Evolutionary conservation across 768 basidiomycete genomes (phyloP), one percentile per base, ranked within the genome.

Genomic region (Tephrocybe sp.): DNA sequence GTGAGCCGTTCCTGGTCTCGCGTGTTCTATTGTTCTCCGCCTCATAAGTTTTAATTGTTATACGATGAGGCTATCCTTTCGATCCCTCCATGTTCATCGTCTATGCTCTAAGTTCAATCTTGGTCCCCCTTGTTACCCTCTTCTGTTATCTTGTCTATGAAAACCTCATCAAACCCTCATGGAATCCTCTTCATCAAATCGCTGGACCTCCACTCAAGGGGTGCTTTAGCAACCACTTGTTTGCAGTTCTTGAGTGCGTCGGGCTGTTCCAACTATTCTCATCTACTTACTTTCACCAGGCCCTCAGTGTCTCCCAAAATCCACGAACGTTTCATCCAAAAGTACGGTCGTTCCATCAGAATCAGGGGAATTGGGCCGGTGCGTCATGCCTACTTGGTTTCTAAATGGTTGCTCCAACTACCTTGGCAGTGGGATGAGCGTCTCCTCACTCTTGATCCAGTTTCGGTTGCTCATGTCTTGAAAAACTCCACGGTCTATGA

Each of bases 401-500:
- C 25, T n/a, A 6, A 31, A 8, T 19, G 3, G n/a, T 23, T 41
- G 27, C 13, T 40, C 29, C 41, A 8, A 46, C 41, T 34, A 34
- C 33, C 40, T 29, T 31, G 8, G 40, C 41, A 91, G 88, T 88
- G 84, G 80, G 89, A 88, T 52, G 75, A 82, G 34, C 83, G 93
- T 29, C 78, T 95, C 1, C 72, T 91, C 47, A 89, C 91, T 0
- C 72, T 91, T 36, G 93, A 95, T 61, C 88, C 91, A 4, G 63
- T 78, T 19, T 86, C 92, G 0, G 63, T 94, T 25, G 66, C 76
- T 10, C 83, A 94, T 60, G 76, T 95, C 31, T 69, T 94, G 42
- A 84, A 86, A 58, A 79, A 91, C 49, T 74, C 82, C 12, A 72
- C 76, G 33, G 71, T 83, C 30, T 93, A 91, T 60, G 86, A 91